These are phyloP conservation scores for Cyanidium caldarium DNA, from an alignment of 23 red algal genomes.

Conservation along the genomic window DNA sequence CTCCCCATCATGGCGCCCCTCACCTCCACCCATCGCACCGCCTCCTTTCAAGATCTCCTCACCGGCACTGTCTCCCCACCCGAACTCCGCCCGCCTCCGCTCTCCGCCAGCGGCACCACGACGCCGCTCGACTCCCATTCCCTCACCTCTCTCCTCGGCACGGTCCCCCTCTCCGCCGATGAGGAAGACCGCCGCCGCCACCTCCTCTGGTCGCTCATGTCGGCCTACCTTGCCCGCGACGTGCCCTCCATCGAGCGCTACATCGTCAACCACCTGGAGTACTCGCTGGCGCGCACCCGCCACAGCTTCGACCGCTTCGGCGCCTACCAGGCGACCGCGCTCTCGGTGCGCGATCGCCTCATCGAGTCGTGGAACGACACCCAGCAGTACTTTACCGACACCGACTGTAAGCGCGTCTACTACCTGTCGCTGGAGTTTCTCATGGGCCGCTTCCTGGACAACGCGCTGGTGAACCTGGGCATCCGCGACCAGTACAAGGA, in stretches of 20 bases:
- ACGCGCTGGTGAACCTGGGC: slow-evolving; percentile 91
- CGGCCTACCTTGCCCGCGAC: slow-evolving; percentile 86
- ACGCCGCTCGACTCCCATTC: neutral
- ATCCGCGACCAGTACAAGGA: slow-evolving; percentile 74
- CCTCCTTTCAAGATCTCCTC: slow-evolving; percentile 5
- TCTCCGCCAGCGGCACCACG: neutral
- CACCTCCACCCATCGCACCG: slow-evolving; percentile 8
- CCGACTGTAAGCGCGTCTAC: slow-evolving; percentile 85
- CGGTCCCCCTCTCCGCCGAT: slow-evolving; percentile 4
- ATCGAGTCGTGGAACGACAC: slow-evolving; percentile 99
- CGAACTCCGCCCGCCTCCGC: neutral
- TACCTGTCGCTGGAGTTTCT: slow-evolving; percentile 96
- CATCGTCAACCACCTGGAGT: slow-evolving; percentile 91
- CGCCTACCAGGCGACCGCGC: slow-evolving; percentile 86
- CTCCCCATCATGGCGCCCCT: too few species aligned
- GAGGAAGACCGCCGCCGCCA: slow-evolving; percentile 44
- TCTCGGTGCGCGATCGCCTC: slow-evolving; percentile 79
- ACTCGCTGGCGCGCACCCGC: slow-evolving; percentile 82
- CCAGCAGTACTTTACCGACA: slow-evolving; percentile 96
- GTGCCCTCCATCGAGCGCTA: slow-evolving; percentile 69
- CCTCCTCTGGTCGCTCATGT: slow-evolving; percentile 71
- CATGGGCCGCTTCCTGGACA: slow-evolving; percentile 90
- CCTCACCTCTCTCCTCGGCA: neutral
- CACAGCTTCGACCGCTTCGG: slow-evolving; percentile 88
- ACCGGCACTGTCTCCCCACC: neutral